These are phyloP conservation scores for Fusarium mangiferae DNA, from an alignment of 2,329 filamentous ascomycete genomes.

Conservation along the genomic window DNA sequence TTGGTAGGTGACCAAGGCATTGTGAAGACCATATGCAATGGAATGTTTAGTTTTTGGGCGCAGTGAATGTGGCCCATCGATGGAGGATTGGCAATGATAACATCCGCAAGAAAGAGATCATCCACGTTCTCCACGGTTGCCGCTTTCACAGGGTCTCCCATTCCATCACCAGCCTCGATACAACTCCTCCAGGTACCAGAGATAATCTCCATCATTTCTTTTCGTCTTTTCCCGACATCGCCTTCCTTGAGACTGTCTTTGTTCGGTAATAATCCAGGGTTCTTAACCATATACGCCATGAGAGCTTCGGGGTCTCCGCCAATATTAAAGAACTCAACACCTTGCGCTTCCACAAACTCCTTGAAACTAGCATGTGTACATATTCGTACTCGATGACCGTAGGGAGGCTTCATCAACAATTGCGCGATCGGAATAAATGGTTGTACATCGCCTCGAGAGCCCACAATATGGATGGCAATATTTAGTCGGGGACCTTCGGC, in stretches of 20 bases:
- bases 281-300: constrained; percentile 56
- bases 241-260: constrained; percentile 50
- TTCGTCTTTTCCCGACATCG: constrained; percentile 50
- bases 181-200: constrained; percentile 51
- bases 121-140: constrained; percentile 39
- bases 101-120: constrained; percentile 62
- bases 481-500: constrained; percentile 40
- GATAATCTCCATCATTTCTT: constrained; percentile 52
- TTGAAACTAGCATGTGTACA: constrained; percentile 66
- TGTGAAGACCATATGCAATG: constrained; percentile 64
- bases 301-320: constrained; percentile 65
- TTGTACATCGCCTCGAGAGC: constrained; percentile 53
- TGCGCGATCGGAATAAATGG: constrained; percentile 69
- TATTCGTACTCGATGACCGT: constrained; percentile 65
- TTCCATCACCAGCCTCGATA: constrained; percentile 51
- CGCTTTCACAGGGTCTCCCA: constrained; percentile 42
- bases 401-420: constrained; percentile 46
- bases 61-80: constrained; percentile 64
- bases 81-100: constrained; percentile 65
- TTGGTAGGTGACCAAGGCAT: constrained; percentile 78
- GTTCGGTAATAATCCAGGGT: constrained; percentile 52
- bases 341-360: constrained; percentile 62
- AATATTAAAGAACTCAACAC: constrained; percentile 67
- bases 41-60: constrained; percentile 59
- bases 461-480: constrained; percentile 49